These are phyloP conservation scores for Verbascum thapsus DNA, from an alignment of 257 asterid genomes.

Conservation along the genomic window DNA sequence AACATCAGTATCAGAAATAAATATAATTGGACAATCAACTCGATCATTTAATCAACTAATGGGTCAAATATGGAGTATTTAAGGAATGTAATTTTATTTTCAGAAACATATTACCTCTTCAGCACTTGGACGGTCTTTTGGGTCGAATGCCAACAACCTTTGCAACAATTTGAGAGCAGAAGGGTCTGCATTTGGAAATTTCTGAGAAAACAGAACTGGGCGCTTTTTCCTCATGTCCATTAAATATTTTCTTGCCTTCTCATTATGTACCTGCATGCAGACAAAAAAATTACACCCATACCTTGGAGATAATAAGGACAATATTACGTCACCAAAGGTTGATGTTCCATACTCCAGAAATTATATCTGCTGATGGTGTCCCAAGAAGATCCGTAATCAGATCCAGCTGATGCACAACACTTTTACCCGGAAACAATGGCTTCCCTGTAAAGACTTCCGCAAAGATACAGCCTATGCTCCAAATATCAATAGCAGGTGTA, in stretches of 20 bases:
- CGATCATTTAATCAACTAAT: not conserved
- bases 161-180: conserved; percentile 70
- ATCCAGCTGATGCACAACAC: conserved; percentile 90
- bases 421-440: conserved; percentile 93
- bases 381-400: conserved; percentile 94
- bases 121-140: conserved; percentile 93
- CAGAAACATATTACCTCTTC: too few species aligned
- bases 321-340: conserved; percentile 2
- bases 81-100: not conserved
- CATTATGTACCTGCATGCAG: conserved; percentile 80
- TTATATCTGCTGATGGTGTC: conserved; percentile 73
- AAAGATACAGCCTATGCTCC: conserved; percentile 94
- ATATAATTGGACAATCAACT: not conserved
- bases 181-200: conserved; percentile 73
- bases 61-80: not conserved
- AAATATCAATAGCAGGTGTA: conserved; percentile 88
- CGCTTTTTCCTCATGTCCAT: conserved; percentile 66
- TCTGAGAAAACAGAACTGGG: conserved; percentile 57
- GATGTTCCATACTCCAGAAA: conserved; percentile 59
- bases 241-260: conserved; percentile 89
- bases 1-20: conserved; percentile 16
- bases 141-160: conserved; percentile 82
- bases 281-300: conserved; percentile 19
- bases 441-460: conserved; percentile 82
- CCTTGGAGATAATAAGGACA: conserved; percentile 21